Conservation (phyloP, 768 basidiomycete genomes). For the Dendrothele bispora region DNA sequence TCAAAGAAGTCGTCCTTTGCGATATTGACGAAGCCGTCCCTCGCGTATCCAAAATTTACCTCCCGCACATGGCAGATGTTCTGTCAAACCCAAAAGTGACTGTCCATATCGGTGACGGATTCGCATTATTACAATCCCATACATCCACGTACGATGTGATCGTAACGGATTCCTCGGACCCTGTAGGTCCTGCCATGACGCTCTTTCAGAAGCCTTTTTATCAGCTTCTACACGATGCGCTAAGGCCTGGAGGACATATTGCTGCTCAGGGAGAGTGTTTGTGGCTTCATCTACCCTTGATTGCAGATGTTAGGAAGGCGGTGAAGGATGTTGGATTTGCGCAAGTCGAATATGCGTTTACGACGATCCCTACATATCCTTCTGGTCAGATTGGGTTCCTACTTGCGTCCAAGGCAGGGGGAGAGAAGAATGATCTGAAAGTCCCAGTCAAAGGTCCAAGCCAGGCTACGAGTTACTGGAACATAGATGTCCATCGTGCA, state of each 20-base stretch:
- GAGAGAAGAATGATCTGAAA: constrained; percentile 68
- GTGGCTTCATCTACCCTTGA: constrained; percentile 91
- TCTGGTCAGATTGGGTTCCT: constrained; percentile 96
- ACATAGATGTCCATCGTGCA: constrained; percentile 70
- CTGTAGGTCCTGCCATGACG: constrained; percentile 90
- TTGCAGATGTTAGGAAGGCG: constrained; percentile 68
- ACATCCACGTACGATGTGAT: constrained; percentile 90
- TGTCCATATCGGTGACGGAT: constrained; percentile 90
- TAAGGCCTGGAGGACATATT: constrained; percentile 87
- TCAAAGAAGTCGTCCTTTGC: constrained; percentile 90
- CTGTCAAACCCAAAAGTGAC: constrained; percentile 78
- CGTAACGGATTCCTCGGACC: constrained; percentile 98
- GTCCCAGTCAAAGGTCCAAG: constrained; percentile 76
- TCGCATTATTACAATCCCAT: constrained; percentile 92
- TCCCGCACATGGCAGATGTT: constrained; percentile 90
- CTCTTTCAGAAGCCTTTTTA: constrained; percentile 98
- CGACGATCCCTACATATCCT: constrained; percentile 96
- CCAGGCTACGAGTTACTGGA: constrained; percentile 80
- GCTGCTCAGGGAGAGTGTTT: constrained; percentile 94
- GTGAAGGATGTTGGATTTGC: constrained; percentile 77
- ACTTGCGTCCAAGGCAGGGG: constrained; percentile 76
- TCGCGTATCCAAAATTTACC: constrained; percentile 88
- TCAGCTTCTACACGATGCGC: constrained; percentile 85
- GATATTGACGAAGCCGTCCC: constrained; percentile 99
- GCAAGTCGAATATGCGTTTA: constrained; percentile 85